These are phyloP conservation scores for Collybia mongolica DNA, from an alignment of 768 basidiomycete species.

Conservation along the genomic window DNA sequence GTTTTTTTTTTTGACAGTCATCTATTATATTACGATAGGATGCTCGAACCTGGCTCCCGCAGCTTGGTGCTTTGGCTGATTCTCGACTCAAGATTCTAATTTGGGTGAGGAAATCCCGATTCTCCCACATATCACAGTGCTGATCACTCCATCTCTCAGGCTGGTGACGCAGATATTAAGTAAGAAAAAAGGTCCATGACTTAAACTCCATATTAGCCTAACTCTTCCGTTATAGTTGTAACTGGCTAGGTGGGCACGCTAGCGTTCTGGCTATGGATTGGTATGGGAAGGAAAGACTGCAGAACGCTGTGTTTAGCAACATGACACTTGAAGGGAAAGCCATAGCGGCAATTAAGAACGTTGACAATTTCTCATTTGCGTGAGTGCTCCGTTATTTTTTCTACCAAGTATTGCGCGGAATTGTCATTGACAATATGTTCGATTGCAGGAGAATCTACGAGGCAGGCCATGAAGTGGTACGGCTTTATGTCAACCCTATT, in stretches of 20 bases:
- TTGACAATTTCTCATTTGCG: constrained; percentile 70
- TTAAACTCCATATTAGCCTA: neutral
- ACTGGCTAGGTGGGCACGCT: constrained; percentile 42
- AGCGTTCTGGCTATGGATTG: constrained; percentile 44
- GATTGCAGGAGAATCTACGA: constrained; percentile 47
- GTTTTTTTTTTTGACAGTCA: neutral
- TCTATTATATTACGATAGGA: constrained; percentile 31
- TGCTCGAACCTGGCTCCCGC: constrained; percentile 52
- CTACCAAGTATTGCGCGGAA: neutral
- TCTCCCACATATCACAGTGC: neutral
- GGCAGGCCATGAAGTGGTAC: constrained; percentile 64
- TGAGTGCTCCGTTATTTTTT: constrained; percentile 28
- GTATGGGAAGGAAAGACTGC: constrained; percentile 39
- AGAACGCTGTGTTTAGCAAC: constrained; percentile 40
- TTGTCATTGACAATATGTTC: neutral
- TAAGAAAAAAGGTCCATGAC: constrained; percentile 15
- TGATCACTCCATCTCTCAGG: constrained; percentile 17
- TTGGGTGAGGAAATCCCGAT: constrained; percentile 33
- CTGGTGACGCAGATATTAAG: constrained; percentile 49
- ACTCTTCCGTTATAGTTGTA: constrained; percentile 26
- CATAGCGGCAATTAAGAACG: constrained; percentile 61
- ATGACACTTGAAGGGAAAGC: constrained; percentile 54
- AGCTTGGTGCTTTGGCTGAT: constrained; percentile 46
- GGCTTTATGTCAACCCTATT: constrained; percentile 17
- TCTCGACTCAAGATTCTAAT: constrained; percentile 40